A percentile compares a stretch with the other conserved stretches of the same genome.
Evolutionary conservation across 805 yeast species (phyloP).

Genomic region (Nematodospora valgi): DNA sequence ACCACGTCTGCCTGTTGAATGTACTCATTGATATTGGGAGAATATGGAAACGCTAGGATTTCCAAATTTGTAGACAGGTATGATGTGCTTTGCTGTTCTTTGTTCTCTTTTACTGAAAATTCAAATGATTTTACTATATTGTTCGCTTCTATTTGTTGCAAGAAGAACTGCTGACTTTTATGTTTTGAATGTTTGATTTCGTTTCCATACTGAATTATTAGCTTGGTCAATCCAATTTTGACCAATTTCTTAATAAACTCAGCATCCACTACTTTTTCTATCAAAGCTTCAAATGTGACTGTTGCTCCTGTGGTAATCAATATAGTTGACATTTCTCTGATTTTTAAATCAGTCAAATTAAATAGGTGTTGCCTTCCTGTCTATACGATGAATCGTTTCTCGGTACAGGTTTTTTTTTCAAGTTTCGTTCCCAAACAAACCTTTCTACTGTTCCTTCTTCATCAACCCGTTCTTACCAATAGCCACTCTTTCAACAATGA

Average conservation of each 20-base stretch:
- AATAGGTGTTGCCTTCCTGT: not conserved
- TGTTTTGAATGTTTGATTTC: slow-evolving; percentile 20
- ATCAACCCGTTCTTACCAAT: not conserved
- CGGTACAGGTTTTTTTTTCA: slow-evolving; percentile 3
- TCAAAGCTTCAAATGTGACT: slow-evolving; percentile 65
- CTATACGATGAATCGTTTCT: slow-evolving; percentile 3
- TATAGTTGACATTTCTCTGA: slow-evolving; percentile 11
- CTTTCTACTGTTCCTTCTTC: not conserved
- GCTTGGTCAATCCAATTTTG: slow-evolving; percentile 29
- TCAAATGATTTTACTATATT: slow-evolving; percentile 7
- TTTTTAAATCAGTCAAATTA: no score
- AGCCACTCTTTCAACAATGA: slow-evolving; percentile 17
- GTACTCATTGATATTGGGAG: slow-evolving; percentile 24
- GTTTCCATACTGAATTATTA: slow-evolving; percentile 31
- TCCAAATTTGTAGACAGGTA: slow-evolving; percentile 9
- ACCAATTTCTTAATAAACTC: slow-evolving; percentile 35
- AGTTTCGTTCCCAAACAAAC: no score
- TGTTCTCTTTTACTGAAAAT: not conserved
- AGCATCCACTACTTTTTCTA: slow-evolving; percentile 38
- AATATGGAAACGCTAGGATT: slow-evolving; percentile 26
- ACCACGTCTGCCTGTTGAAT: slow-evolving; percentile 54
- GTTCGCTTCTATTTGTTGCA: slow-evolving; percentile 14
- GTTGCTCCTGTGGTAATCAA: slow-evolving; percentile 91
- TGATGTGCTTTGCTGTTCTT: not conserved
- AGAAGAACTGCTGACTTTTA: slow-evolving; percentile 21